These are phyloP conservation scores for Ceratocystis harringtonii DNA, from an alignment of 2,329 filamentous ascomycete genomes.

Conservation along the genomic window DNA sequence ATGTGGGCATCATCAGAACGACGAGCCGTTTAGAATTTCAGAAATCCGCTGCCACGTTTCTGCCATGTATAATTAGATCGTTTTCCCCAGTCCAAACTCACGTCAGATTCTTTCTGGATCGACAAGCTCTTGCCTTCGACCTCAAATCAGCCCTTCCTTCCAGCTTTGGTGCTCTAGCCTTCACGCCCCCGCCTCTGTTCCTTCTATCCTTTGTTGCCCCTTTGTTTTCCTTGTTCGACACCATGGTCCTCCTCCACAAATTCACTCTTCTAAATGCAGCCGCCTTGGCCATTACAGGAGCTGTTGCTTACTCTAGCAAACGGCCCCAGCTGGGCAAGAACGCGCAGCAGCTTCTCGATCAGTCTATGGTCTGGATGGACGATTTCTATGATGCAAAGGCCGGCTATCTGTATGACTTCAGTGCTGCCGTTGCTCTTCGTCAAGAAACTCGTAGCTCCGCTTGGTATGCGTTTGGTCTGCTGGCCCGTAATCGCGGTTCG, in stretches of 20 bases:
- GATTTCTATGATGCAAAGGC: constrained; percentile 36
- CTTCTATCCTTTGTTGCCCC: neutral
- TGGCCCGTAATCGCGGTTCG: constrained; percentile 37
- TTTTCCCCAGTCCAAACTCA: neutral
- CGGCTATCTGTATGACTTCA: constrained; percentile 39
- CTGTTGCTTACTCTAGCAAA: constrained; percentile 2
- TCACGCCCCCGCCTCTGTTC: neutral
- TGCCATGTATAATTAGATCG: neutral
- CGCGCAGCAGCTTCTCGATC: constrained; percentile 26
- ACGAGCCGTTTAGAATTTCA: neutral
- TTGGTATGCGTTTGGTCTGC: constrained; percentile 45
- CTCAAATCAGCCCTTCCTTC: neutral
- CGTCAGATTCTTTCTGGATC: neutral
- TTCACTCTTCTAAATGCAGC: constrained; percentile 4
- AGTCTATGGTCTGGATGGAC: constrained; percentile 42
- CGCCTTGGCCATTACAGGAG: neutral
- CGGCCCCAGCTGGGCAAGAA: constrained; percentile 8
- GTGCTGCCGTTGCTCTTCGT: constrained; percentile 30
- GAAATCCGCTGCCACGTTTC: neutral
- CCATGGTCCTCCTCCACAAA: constrained; percentile 2
- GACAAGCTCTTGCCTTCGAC: neutral
- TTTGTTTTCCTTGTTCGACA: neutral
- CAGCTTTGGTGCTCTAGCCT: neutral
- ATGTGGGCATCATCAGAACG: neutral
- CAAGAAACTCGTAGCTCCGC: constrained; percentile 42